Evolutionary conservation across 768 basidiomycete genomes (phyloP).

Genomic region (Mycena alexandri): DNA sequence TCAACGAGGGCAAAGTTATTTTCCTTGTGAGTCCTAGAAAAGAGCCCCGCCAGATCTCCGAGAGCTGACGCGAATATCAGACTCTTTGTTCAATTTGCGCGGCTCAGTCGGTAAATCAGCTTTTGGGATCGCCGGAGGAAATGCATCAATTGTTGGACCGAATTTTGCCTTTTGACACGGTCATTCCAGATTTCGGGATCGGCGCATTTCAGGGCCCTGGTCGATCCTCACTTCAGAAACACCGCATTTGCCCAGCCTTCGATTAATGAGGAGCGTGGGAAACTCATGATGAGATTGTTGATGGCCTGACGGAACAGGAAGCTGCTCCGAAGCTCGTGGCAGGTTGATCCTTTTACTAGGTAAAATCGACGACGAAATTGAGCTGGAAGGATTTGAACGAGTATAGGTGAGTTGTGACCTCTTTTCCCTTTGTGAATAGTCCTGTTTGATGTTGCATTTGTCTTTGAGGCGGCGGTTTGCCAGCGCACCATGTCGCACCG

Average conservation of each 20-base stretch:
- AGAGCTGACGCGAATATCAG: neutral
- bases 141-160: neutral
- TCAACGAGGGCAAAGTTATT: too few relatives aligned
- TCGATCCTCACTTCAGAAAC: conserved; percentile 4
- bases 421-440: too few relatives aligned
- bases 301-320: conserved; percentile 17
- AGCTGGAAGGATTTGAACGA: too few relatives aligned
- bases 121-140: conserved; percentile 11
- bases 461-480: too few relatives aligned
- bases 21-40: too few relatives aligned
- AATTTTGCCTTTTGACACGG: conserved; percentile 9
- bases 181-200: conserved; percentile 27
- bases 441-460: too few relatives aligned
- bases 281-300: conserved; percentile 24
- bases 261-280: neutral
- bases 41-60: neutral
- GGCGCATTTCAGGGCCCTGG: neutral
- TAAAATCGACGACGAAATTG: too few relatives aligned
- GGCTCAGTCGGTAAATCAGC: neutral
- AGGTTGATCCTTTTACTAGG: neutral
- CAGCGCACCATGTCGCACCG: too few relatives aligned
- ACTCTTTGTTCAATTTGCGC: neutral
- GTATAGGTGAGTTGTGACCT: too few relatives aligned
- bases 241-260: neutral
- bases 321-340: too few relatives aligned